phyloP scores from a whole-genome alignment of 1,284 basidiomycete genomes.

The Tylopilus microsporus region DNA sequence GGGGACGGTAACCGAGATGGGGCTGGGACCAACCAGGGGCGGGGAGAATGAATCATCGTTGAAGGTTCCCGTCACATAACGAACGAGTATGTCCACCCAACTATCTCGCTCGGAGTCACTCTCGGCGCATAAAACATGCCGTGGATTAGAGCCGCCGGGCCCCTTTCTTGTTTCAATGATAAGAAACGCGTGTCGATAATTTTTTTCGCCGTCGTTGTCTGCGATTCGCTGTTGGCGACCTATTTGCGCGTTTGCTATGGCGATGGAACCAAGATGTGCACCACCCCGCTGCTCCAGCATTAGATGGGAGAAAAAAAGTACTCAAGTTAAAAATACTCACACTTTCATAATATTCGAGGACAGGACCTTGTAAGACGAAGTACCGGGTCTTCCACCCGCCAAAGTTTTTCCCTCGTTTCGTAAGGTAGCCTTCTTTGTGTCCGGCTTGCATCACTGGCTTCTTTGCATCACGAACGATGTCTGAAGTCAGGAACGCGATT shows the following conservation, averaged over 20 bases:
- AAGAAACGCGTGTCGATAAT: slow-evolving; percentile 94
- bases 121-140: slow-evolving; percentile 94
- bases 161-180: slow-evolving; percentile 83
- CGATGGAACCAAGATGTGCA: slow-evolving; percentile 82
- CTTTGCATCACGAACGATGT: slow-evolving; percentile 71
- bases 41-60: slow-evolving; percentile 52
- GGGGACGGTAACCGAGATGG: slow-evolving; percentile 25
- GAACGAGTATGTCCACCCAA: slow-evolving; percentile 93
- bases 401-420: slow-evolving; percentile 95
- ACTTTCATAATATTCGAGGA: slow-evolving; percentile 91
- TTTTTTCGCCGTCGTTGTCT: slow-evolving; percentile 76
- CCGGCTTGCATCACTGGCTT: slow-evolving; percentile 72
- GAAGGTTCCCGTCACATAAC: slow-evolving; percentile 71
- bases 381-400: slow-evolving; percentile 95
- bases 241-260: slow-evolving; percentile 85
- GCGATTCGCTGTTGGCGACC: slow-evolving; percentile 41
- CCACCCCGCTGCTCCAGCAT: slow-evolving; percentile 70
- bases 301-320: slow-evolving; percentile 9
- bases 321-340: slow-evolving; percentile 48
- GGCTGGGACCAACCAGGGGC: slow-evolving; percentile 23
- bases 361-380: slow-evolving; percentile 84
- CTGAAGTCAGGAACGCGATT: slow-evolving; percentile 88
- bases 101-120: slow-evolving; percentile 88
- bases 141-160: slow-evolving; percentile 64
- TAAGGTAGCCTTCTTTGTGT: slow-evolving; percentile 95